phyloP scores from a whole-genome alignment of 371 early-diverging fungal genomes.

The Circinella minor region DNA sequence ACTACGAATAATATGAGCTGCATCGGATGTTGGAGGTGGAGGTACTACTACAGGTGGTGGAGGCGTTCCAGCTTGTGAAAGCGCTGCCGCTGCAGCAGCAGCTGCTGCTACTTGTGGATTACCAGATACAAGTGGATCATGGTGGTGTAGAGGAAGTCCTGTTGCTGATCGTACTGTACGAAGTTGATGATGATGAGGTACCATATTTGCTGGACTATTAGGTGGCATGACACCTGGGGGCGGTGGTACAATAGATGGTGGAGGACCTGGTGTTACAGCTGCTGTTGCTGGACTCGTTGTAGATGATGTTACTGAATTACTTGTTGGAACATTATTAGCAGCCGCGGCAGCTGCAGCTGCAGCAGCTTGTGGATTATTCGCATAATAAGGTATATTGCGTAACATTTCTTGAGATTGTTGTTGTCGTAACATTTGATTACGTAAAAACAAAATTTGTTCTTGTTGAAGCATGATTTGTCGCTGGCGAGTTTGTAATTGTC shows the following conservation, averaged over 20 bases:
- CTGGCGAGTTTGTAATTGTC: constrained; percentile 47
- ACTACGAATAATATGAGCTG: constrained; percentile 65
- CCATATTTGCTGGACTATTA: background rate
- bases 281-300: background rate
- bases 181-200: background rate
- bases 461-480: constrained; percentile 49
- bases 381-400: constrained; percentile 25
- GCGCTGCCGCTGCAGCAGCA: background rate
- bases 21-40: constrained; percentile 15
- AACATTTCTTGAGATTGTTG: constrained; percentile 49
- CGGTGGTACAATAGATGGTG: background rate
- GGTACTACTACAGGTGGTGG: background rate
- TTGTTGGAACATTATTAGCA: constrained; percentile 1
- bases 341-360: constrained; percentile 1
- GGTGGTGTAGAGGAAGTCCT: background rate
- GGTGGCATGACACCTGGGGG: constrained; percentile 1
- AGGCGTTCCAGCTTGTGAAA: background rate
- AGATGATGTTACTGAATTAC: constrained; percentile 1
- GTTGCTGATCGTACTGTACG: background rate
- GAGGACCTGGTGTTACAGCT: background rate
- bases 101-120: constrained; percentile 3
- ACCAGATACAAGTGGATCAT: background rate
- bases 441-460: constrained; percentile 42
- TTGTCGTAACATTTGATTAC: constrained; percentile 58
- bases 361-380: constrained; percentile 5